A percentile compares a stretch with the other conserved stretches of the same genome.
These are phyloP conservation scores for Chaetothyriales sp. DNA, from an alignment of 2,329 filamentous ascomycete species.

Conservation along the genomic window DNA sequence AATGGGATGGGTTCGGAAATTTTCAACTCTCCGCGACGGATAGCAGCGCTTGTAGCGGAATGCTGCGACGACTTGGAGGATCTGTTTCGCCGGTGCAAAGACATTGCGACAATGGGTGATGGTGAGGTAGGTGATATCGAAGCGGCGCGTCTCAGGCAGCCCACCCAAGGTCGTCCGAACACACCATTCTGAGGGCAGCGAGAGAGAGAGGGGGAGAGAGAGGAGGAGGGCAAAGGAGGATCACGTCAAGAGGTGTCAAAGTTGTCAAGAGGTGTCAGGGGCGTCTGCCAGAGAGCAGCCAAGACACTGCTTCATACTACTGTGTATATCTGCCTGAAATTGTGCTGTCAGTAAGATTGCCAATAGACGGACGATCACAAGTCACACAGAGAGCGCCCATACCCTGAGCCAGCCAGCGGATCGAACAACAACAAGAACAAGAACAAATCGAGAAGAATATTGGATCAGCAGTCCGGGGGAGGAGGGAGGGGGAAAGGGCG, in stretches of 20 bases:
- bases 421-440: neutral
- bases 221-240: too few relatives aligned
- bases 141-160: neutral
- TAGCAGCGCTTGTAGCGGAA: constrained; percentile 11
- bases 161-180: neutral
- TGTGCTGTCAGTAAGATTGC: neutral
- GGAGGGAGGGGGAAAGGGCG: neutral
- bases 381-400: neutral
- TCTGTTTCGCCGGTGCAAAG: neutral
- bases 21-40: constrained; percentile 20
- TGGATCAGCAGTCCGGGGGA: neutral
- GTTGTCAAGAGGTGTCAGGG: neutral
- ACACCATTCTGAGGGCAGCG: neutral
- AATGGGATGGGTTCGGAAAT: constrained; percentile 20
- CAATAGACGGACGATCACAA: neutral
- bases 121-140: neutral
- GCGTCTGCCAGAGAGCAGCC: neutral
- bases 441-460: neutral
- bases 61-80: neutral
- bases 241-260: too few relatives aligned
- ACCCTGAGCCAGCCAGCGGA: neutral
- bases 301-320: neutral
- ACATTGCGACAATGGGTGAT: neutral
- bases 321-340: neutral
- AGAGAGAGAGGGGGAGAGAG: neutral